These are phyloP conservation scores for Fusarium sp. DNA, from an alignment of 2,329 filamentous ascomycete species.

Conservation along the genomic window DNA sequence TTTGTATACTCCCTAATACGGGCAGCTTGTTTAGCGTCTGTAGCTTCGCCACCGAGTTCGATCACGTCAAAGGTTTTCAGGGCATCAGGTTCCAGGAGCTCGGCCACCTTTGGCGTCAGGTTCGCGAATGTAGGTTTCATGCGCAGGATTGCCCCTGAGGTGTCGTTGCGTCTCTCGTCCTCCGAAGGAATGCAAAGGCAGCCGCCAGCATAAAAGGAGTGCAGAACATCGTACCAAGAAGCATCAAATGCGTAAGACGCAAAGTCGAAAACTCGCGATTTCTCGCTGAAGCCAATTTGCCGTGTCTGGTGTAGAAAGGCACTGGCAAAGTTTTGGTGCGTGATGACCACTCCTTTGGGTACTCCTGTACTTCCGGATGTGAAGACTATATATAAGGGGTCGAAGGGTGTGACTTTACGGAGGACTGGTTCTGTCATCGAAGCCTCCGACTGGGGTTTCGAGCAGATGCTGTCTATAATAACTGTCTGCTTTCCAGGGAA, in stretches of 20 bases:
- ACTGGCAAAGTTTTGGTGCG: not conserved
- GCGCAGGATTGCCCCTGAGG: not conserved
- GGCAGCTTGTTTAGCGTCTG: not conserved
- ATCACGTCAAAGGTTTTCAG: not conserved
- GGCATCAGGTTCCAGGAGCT: not conserved
- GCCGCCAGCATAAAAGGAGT: not conserved
- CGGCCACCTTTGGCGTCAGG: not conserved
- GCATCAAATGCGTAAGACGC: slow-evolving; percentile 5
- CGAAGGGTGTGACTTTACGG: not conserved
- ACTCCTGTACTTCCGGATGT: slow-evolving; percentile 43
- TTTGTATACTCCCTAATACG: not conserved
- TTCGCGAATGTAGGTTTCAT: slow-evolving; percentile 1
- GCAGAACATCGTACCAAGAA: not conserved
- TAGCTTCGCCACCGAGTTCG: not conserved
- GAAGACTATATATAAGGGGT: slow-evolving; percentile 33
- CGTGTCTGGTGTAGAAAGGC: not conserved
- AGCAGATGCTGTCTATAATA: not conserved
- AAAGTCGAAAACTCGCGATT: slow-evolving; percentile 7
- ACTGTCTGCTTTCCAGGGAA: not conserved
- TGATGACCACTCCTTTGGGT: slow-evolving; percentile 38
- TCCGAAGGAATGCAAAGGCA: slow-evolving; percentile 6
- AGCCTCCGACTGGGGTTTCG: not conserved
- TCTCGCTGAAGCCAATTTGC: not conserved
- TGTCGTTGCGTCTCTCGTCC: not conserved
- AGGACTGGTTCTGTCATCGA: not conserved